Evolutionary conservation across 257 asterid species (phyloP), one percentile per base, ranked within the genome.

Genomic region (Ocimum tenuiflorum): DNA sequence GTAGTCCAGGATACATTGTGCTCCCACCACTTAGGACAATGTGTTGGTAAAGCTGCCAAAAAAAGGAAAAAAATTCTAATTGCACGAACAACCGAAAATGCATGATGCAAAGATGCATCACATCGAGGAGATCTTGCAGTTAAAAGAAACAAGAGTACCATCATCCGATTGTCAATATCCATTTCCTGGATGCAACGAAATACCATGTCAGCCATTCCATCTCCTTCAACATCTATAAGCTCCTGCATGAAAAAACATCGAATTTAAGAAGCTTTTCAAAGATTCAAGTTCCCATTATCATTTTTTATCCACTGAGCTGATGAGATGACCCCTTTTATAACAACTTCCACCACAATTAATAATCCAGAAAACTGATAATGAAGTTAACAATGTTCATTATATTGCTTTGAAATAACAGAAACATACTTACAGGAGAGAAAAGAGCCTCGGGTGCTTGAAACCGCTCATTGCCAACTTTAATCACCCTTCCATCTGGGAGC

Each of bases 191-290:
- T 89, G 85, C 97, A 92, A 67, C 84, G 92, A 67, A 92, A 92
- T 68, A 92, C 99, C 99, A 92, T 89, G 77, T 89, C 99, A 71
- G 97, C 99, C 91, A 92, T 87, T 67, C 99, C 99, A 83, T 92
- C 99, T 68, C 99, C 99, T 83, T 92, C 99, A 52, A 92, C 95
- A 54, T 92, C 99, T 45, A 92, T 89, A 74, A 92, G 97, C 73
- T 92, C 99, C 99, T 92, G 81, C 78, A 79, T 24, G 35, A 57
- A 65, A 62, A 42, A 78, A 14, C 69, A 65, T 9, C 53, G 53
- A 59, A 33, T 19, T 68, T 71, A 71, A 53, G 48, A 27, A 31
- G 36, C 6, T 31, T 31, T 31, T 5, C 36, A 31, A 31, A 2
- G 36, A 31, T 31, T 31, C 36, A 31, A 31, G 36, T 7, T 31